Conservation (phyloP, 2,329 filamentous ascomycete species). For the Penicillium sp. region DNA sequence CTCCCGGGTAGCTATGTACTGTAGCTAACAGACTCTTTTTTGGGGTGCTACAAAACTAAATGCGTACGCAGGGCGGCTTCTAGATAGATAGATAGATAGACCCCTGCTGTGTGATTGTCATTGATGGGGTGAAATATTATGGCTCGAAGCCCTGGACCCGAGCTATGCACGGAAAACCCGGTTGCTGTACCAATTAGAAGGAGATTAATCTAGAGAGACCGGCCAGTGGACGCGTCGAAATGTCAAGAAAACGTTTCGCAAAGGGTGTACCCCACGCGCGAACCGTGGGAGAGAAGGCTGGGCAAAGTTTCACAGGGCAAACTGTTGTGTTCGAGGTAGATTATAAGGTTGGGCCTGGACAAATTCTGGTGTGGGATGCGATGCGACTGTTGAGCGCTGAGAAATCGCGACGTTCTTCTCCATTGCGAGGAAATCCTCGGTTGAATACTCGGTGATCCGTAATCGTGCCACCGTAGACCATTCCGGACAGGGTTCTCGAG, state of each 20-base stretch:
- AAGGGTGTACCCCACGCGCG: conserved; percentile 20
- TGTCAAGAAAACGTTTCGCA: conserved; percentile 14
- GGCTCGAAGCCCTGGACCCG: not conserved
- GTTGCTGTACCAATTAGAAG: not conserved
- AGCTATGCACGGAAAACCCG: not conserved
- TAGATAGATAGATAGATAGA: not conserved
- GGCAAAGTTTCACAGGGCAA: conserved; percentile 10
- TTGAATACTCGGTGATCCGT: not conserved
- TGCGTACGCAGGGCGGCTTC: not conserved
- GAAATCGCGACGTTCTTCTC: not conserved
- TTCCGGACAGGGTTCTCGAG: not conserved
- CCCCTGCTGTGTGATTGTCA: not conserved
- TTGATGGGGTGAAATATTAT: not conserved
- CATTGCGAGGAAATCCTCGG: not conserved
- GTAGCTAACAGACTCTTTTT: not conserved
- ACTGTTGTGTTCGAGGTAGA: conserved; percentile 12
- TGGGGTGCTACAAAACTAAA: not conserved
- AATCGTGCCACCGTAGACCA: not conserved
- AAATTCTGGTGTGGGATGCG: not conserved
- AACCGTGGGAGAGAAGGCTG: conserved; percentile 17
- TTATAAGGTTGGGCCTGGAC: not conserved
- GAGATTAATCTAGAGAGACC: not conserved
- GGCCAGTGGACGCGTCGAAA: conserved; percentile 11
- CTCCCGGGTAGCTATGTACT: not conserved
- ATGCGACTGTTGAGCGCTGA: not conserved